Evolutionary conservation across 257 asterid genomes (phyloP).

Genomic region (Solanum pinnatisectum): DNA sequence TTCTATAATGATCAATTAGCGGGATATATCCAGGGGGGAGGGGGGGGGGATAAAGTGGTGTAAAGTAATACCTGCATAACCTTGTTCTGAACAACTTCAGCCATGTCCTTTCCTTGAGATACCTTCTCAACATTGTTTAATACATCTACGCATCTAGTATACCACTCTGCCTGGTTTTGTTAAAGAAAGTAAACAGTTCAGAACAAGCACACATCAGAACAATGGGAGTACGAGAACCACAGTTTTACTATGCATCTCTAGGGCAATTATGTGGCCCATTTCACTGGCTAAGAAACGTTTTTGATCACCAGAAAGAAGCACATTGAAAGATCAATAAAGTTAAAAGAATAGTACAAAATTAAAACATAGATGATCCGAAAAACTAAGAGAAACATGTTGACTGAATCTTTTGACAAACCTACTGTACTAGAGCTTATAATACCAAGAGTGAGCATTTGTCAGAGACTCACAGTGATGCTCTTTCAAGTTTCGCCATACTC

Average conservation of each 20-base stretch:
- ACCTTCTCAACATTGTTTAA: constrained; percentile 65
- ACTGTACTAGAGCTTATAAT: neutral
- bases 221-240: neutral
- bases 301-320: neutral
- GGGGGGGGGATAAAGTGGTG: neutral
- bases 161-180: constrained; percentile 72
- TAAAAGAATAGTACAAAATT: neutral
- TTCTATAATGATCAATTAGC: neutral
- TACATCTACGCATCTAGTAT: constrained; percentile 51
- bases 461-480: neutral
- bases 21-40: neutral
- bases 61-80: constrained; percentile 66
- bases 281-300: neutral
- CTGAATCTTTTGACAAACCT: neutral
- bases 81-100: constrained; percentile 73
- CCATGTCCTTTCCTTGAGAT: constrained; percentile 64
- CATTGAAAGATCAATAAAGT: neutral
- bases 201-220: neutral
- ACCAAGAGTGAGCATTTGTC: neutral
- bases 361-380: neutral
- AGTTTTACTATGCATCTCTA: neutral
- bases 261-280: neutral
- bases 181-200: neutral
- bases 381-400: neutral
- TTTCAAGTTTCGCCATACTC: neutral